Base-by-base conservation (phyloP, 345 rosid species). In the Conringia planisiliqua region DNA sequence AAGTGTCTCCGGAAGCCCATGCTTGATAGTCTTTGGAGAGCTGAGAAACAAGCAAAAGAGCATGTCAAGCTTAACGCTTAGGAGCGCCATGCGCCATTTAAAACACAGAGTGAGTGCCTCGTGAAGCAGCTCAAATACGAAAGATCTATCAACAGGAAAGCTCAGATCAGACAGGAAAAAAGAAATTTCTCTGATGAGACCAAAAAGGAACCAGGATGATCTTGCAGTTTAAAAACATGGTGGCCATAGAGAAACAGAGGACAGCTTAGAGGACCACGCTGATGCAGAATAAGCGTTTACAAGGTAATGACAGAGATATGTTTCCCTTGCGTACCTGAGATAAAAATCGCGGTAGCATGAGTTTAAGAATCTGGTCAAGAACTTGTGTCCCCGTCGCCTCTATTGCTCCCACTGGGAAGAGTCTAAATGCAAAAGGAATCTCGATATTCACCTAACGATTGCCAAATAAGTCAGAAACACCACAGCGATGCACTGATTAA, bases 341-440 rank as follows among this genome's bases (percentile, higher is more conserved):
- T 90, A 90, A 86, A 75, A 94, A 90, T 69, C 96, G 95, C 0
- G 98, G 98, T 76, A 94, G 92, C 95, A 88, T 91, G 35, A 91
- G 81, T 68, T 75, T 83, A 56, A 93, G 88, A 76, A 89, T 85
- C 72, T 93, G 98, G 30, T 86, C 86, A 44, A 93, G 96, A 74
- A 93, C 83, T 76, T 84, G 90, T 22, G 89, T 79, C 74, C 98
- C 98, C 29, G 89, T 86, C 39, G 93, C 81, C 73, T 93, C 97
- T 66, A 93, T 80, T 6, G 88, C 90, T 82, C 79, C 82, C 61
- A 80, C 83, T 3, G 96, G 97, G 78, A 93, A 73, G 18, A 84
- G 84, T 77, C 83, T 81, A 84, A 93, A 88, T 16, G 96, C 90
- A 78, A 85, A 81, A 71, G 98, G 97, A 43, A 93, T 80, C 80